phyloP scores from a whole-genome alignment of 306 rosid species.

The Abrus precatorius region DNA sequence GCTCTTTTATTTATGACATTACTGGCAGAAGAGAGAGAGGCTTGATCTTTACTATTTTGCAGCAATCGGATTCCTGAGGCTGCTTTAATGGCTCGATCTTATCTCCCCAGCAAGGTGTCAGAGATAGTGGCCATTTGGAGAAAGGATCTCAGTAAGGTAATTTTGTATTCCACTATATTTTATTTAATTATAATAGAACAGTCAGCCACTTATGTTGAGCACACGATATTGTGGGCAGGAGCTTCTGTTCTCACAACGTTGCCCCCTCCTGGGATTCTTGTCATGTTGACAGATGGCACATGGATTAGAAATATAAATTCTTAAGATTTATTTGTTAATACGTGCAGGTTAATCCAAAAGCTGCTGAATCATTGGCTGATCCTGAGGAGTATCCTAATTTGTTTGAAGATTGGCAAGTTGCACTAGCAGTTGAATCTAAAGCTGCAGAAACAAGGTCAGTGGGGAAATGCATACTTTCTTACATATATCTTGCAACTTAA shows the following conservation, averaged over 20 bases:
- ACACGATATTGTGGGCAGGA: conserved; percentile 28
- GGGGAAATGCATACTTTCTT: conserved; percentile 23
- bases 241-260: conserved; percentile 12
- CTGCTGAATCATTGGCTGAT: conserved; percentile 97
- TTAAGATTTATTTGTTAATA: conserved; percentile 35
- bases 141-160: conserved; percentile 93
- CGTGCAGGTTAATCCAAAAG: conserved; percentile 87
- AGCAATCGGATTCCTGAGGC: conserved; percentile 99
- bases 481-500: conserved; percentile 28
- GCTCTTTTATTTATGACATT: conserved; percentile 35
- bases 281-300: conserved; percentile 20
- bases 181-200: conserved; percentile 16
- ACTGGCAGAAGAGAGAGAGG: conserved; percentile 1
- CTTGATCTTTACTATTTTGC: conserved; percentile 46
- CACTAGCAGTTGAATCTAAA: conserved; percentile 90
- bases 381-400: conserved; percentile 97
- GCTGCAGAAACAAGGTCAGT: conserved; percentile 74
- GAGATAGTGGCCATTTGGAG: conserved; percentile 98
- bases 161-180: conserved; percentile 29
- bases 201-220: conserved; percentile 19
- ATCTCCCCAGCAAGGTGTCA: conserved; percentile 98
- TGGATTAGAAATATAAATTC: conserved; percentile 4
- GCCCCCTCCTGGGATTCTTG: conserved; percentile 30
- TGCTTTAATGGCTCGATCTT: conserved; percentile 98
- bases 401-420: conserved; percentile 98